Evolutionary conservation across 495 filamentous ascomycete species (phyloP), one percentile per base, ranked within the genome.

Genomic region (Xylaria palmicola): DNA sequence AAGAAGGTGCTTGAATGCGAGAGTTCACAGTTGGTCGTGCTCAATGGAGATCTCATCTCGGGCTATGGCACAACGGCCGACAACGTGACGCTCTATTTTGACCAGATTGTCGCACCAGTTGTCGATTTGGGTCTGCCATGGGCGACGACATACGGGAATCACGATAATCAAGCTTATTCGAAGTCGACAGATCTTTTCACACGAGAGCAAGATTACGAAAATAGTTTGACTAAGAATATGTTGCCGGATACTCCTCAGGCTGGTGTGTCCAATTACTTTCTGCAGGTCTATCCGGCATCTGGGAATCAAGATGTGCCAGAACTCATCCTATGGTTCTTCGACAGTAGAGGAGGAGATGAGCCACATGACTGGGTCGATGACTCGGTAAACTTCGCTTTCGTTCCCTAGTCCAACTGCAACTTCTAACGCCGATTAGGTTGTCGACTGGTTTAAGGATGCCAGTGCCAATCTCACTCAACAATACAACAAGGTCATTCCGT

Each of bases 41-140:
- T 88, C 6, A 88, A 87, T 56, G 84, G 85, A 36, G 85, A 88
- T 64, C 70, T 86, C 12, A 81, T 87, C 41, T 83, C 85, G 0
- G 83, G 85, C 9, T 82, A 87, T 60, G 77, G 77, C 54, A 82
- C 81, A 0, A 74, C 70, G 40, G 66, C 72, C 1, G 65, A 73
- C 19, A 84, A 85, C 57, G 76, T 78, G 4, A 80, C 74, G 9
- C 40, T 72, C 19, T 83, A 85, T 56, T 39, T 87, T 9, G 76
- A 86, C 53, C 56, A 73, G 29, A 77, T 87, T 8, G 78, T 86
- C 12, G 67, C 61, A 3, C 84, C 85, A 0, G 62, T 86, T 0
- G 69, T 83, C 0, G 60, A 78, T 1, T 68, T 67, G 4, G 69
- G 71, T 7, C 62, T 81, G 1, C 62, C 67, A 3, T 87, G 83